phyloP scores from a whole-genome alignment of 164 flowering plant species.

The Magnolia sinica region DNA sequence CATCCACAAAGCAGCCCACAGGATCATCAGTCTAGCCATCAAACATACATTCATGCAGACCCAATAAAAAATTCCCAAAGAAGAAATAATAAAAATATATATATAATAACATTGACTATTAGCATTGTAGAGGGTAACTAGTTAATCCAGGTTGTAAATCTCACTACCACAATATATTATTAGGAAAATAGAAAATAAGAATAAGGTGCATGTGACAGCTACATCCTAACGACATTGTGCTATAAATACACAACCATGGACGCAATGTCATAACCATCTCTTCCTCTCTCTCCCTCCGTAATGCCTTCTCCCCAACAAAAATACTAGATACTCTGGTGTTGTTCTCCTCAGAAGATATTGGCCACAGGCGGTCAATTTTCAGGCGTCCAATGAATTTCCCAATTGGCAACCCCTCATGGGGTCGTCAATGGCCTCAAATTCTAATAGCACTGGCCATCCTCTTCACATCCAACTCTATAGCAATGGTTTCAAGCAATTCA shows the following conservation, averaged over 20 bases:
- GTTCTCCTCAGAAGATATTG: neutral
- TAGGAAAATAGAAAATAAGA: neutral
- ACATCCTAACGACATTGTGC: neutral
- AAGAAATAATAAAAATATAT: no score
- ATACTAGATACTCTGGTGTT: neutral
- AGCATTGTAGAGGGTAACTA: no score
- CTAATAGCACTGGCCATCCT: neutral
- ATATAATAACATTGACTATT: no score
- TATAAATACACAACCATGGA: neutral
- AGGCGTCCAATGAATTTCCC: neutral
- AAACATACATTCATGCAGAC: no score
- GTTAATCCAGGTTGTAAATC: neutral
- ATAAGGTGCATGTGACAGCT: neutral
- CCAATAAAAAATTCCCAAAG: no score
- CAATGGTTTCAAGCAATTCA: neutral
- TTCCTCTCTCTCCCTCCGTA: neutral
- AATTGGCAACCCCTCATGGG: conserved; percentile 1
- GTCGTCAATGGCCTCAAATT: conserved; percentile 6
- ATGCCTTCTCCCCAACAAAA: neutral
- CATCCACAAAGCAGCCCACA: no score
- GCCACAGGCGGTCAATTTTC: neutral
- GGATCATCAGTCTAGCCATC: no score
- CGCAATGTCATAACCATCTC: neutral
- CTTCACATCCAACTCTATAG: conserved; percentile 2
- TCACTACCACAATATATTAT: neutral